Evolutionary conservation across 257 asterid genomes (phyloP), one percentile per base, ranked within the genome.

Genomic region (Oldenlandia corymbosa): DNA sequence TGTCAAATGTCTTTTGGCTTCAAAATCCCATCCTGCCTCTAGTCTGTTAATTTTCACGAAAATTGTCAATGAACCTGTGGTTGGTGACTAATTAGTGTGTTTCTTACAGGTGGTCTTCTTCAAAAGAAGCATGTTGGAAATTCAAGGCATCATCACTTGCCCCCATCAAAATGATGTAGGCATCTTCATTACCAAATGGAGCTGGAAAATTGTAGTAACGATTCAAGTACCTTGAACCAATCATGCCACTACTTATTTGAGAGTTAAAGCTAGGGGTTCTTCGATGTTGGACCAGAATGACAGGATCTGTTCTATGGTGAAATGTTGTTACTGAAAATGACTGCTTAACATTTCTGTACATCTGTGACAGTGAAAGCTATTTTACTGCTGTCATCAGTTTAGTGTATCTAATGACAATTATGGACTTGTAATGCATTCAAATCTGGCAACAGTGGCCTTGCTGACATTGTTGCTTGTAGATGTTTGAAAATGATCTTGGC

Each of bases 81-180:
- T 13, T n/a, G n/a, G 56, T 59, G n/a, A 26, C 14, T n/a, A 47
- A 26, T 28, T 32, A n/a, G n/a, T 26, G 14, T 69, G 58, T 50
- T 66, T 77, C 66, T 67, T 47, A 54, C 80, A 83, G 94, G 88
- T 69, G 83, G 82, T 56, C 74, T 73, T 60, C 85, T 75, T 23
- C 76, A 71, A 60, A 75, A n/a, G n/a, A n/a, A 76, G 73, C 80
- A 55, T 24, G 21, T 71, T 37, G 86, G 68, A 60, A 75, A 63
- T 64, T 64, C 76, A 28, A 74, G 74, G 41, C 73, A 62, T 68
- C 70, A 56, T 10, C 75, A 60, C 58, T 39, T 64, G 62, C 71
- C 72, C 45, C 53, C 68, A 5, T 65, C 45, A 27, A 80, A 76
- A 80, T 31, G 43, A 11, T 28, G 21, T n/a, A n/a, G n/a, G n/a